A percentile compares a stretch with the other conserved stretches of the same genome.
Evolutionary conservation across 1,284 basidiomycete species (phyloP).

Genomic region (Boletus putidus): DNA sequence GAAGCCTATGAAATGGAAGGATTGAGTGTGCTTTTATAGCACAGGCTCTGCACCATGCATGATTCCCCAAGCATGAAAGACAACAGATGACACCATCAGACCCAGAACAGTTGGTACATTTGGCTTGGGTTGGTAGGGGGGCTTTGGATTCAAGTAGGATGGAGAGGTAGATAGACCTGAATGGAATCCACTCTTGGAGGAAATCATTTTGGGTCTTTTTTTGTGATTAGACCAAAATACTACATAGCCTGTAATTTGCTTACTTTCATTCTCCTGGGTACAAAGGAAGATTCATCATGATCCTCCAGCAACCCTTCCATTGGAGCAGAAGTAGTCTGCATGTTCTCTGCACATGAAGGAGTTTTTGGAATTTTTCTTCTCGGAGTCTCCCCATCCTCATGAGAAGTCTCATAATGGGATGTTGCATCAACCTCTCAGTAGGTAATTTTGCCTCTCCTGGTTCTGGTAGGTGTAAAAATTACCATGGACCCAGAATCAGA

Average conservation of each 20-base stretch:
- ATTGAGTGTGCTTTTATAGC: neutral
- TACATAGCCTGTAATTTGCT: neutral
- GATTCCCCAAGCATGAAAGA: conserved; percentile 4
- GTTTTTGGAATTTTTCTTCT: too few species aligned
- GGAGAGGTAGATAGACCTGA: neutral
- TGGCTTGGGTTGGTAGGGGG: neutral
- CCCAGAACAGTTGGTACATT: neutral
- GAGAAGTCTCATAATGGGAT: too few species aligned
- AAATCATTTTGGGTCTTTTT: neutral
- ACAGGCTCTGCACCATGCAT: conserved; percentile 8
- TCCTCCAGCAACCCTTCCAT: too few species aligned
- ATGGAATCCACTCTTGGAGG: conserved; percentile 2
- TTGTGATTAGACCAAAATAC: neutral
- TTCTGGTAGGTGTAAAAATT: too few species aligned
- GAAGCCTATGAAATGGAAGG: conserved; percentile 7
- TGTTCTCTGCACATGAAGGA: too few species aligned
- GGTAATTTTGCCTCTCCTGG: too few species aligned
- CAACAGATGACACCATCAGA: neutral
- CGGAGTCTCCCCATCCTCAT: too few species aligned
- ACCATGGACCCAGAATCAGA: too few species aligned
- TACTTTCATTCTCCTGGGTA: conserved; percentile 2
- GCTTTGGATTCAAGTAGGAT: neutral
- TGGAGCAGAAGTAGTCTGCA: too few species aligned
- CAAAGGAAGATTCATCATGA: neutral
- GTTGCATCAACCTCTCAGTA: too few species aligned